Percentiles rank a stretch among this genome's conserved stretches.
Evolutionary conservation across 306 rosid species (phyloP).

Genomic region (Dicorynia guianensis): DNA sequence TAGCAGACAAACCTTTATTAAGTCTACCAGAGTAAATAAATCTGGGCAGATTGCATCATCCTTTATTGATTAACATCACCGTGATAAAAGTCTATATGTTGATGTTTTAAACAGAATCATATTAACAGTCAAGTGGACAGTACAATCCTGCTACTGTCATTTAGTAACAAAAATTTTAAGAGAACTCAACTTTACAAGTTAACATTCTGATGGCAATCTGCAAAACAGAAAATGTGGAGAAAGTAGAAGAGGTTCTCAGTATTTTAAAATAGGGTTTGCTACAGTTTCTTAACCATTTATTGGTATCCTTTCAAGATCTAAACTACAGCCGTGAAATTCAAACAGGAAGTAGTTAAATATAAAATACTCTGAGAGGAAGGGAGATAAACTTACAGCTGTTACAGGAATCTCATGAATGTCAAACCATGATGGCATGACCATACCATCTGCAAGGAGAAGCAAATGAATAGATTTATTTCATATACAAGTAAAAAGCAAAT

Average conservation of each 20-base stretch:
- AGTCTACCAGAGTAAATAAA: not conserved
- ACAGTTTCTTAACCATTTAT: not conserved
- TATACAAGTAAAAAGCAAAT: not conserved
- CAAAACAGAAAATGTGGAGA: slow-evolving; percentile 8
- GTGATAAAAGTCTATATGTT: slow-evolving; percentile 12
- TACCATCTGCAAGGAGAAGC: slow-evolving; percentile 66
- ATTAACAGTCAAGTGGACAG: slow-evolving; percentile 22
- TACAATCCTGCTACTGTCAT: not conserved
- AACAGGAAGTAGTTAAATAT: not conserved
- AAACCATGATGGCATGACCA: slow-evolving; percentile 90
- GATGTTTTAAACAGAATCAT: slow-evolving; percentile 16
- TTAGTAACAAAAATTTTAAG: not conserved
- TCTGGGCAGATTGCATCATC: slow-evolving; percentile 1
- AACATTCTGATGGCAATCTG: slow-evolving; percentile 3
- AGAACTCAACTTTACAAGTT: not conserved
- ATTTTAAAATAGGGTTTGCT: not conserved
- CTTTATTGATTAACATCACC: not conserved
- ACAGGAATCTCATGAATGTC: slow-evolving; percentile 82
- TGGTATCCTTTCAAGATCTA: slow-evolving; percentile 9
- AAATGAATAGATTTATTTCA: not conserved
- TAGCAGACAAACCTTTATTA: not conserved
- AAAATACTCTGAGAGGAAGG: not conserved
- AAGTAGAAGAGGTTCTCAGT: slow-evolving; percentile 6
- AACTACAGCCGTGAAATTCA: not conserved
- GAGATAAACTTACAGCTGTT: slow-evolving; percentile 64